Conservation (phyloP, 371 early-diverging fungal species). For the Mucor piriformis region DNA sequence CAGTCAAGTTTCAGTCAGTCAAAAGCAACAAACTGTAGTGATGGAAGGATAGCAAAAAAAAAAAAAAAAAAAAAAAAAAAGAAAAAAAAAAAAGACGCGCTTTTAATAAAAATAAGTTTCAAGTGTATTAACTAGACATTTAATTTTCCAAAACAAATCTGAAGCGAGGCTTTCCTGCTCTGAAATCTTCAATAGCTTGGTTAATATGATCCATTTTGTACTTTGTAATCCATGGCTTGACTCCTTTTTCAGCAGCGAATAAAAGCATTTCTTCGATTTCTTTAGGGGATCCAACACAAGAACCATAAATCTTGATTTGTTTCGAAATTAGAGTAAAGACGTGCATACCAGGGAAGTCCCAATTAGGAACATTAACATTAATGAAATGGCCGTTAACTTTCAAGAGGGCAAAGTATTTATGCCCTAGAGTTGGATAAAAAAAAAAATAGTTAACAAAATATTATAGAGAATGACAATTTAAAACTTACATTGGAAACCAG, state of each 20-base stretch:
- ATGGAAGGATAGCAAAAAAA: no score
- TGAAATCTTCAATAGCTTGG: slow-evolving; percentile 55
- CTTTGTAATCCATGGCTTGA: slow-evolving; percentile 62
- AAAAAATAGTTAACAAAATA: no score
- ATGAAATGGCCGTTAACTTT: no score
- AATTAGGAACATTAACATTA: no score
- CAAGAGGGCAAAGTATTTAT: slow-evolving; percentile 25
- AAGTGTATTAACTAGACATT: no score
- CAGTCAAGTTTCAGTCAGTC: no score
- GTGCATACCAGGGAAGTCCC: no score
- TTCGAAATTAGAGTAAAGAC: slow-evolving; percentile 4
- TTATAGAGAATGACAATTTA: no score
- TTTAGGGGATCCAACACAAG: slow-evolving; percentile 62
- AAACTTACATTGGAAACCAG: slow-evolving; percentile 16
- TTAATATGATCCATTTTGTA: slow-evolving; percentile 62
- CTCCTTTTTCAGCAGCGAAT: slow-evolving; percentile 63
- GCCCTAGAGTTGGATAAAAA: slow-evolving; percentile 11
- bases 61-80: no score
- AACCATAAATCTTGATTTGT: slow-evolving; percentile 57
- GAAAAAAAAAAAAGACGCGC: no score
- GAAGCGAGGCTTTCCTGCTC: slow-evolving; percentile 63
- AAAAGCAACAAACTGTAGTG: no score
- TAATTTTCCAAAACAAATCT: slow-evolving; percentile 59
- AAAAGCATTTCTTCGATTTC: slow-evolving; percentile 60
- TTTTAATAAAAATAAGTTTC: no score